These are phyloP conservation scores for Calonectria leucothoes DNA, from an alignment of 2,329 filamentous ascomycete genomes.

Conservation along the genomic window DNA sequence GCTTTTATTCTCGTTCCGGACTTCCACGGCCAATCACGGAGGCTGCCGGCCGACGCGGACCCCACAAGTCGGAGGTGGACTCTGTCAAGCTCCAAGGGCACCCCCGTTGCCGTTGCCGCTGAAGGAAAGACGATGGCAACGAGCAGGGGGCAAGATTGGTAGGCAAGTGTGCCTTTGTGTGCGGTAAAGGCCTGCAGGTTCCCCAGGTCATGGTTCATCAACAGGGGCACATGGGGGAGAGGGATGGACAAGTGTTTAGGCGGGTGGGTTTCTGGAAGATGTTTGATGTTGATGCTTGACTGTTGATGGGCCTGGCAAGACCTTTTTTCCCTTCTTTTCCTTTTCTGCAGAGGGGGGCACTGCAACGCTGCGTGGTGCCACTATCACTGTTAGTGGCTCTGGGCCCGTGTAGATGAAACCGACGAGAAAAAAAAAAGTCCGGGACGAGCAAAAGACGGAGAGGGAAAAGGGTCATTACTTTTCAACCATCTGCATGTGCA, in stretches of 20 bases:
- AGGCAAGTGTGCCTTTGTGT: background rate
- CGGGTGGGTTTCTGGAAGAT: background rate
- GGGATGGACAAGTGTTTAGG: background rate
- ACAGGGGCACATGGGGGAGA: no score
- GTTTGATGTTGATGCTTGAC: slow-evolving; percentile 14
- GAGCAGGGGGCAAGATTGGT: background rate
- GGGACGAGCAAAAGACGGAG: background rate
- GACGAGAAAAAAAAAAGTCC: background rate
- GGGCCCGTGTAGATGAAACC: background rate
- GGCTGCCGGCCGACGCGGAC: slow-evolving; percentile 31
- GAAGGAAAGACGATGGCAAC: background rate
- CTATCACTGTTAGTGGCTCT: background rate
- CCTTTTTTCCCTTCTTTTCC: no score
- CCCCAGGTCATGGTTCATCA: slow-evolving; percentile 1
- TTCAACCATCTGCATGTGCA: background rate
- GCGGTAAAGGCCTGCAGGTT: background rate
- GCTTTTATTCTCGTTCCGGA: slow-evolving; percentile 11
- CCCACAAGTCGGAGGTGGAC: slow-evolving; percentile 25
- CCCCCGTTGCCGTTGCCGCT: slow-evolving; percentile 27
- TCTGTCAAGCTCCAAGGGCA: slow-evolving; percentile 13
- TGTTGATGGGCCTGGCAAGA: background rate
- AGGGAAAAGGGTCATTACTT: background rate
- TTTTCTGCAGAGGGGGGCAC: background rate
- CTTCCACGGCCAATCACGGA: slow-evolving; percentile 40
- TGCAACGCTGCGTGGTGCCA: background rate